Base-by-base conservation (phyloP, 2,329 filamentous ascomycete genomes). In the Coccinonectria pachysandricola region DNA sequence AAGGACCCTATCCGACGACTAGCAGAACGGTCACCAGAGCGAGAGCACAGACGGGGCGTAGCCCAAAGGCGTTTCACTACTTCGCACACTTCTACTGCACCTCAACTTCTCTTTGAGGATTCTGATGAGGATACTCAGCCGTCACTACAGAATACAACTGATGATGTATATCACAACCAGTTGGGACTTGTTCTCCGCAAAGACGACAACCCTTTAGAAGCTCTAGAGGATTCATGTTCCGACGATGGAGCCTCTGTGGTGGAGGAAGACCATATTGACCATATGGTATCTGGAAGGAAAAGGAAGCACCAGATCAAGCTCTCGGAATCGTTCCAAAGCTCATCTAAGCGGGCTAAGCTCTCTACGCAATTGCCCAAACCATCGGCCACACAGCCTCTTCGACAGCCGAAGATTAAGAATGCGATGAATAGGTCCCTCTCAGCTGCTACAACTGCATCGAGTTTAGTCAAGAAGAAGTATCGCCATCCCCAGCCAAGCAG, bases 251-350 rank as follows among this genome's bases (percentile, higher is more conserved):
- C 48, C 12, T 57, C 50, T 14, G 52, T 51, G 12, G 44, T 69
- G 16, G 70, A 75, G 38, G 65, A 71, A 14, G 57, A 72, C 27
- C 40, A 48, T 8, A 56, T 75, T 19, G 68, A 73, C 35, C 49
- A 43, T 12, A 73, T 75, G 67, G 39, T 59, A 4, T 49, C 58
- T n/a, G n/a, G n/a, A n/a, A n/a, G n/a, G 1, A 52, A 54, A 12
- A 49, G 45, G 12, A 68, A 64, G 42, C 58, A 61, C 8, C 49
- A 55, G 37, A 24, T 52, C 26, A 44, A 42, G 31, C 15, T 49
- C 29, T 31, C 44, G 13, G 33, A 51, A 10, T 26, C 46, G 17
- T 30, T 50, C 39, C 12, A 32, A 4, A 36, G 32, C 5, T 37
- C 39, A 10, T 39, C 46, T 8, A 55, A 54, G 23, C 40, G 37